Evolutionary conservation across 2,329 filamentous ascomycete genomes (phyloP).

Genomic region (Aspergillus pseudoviridinutans): DNA sequence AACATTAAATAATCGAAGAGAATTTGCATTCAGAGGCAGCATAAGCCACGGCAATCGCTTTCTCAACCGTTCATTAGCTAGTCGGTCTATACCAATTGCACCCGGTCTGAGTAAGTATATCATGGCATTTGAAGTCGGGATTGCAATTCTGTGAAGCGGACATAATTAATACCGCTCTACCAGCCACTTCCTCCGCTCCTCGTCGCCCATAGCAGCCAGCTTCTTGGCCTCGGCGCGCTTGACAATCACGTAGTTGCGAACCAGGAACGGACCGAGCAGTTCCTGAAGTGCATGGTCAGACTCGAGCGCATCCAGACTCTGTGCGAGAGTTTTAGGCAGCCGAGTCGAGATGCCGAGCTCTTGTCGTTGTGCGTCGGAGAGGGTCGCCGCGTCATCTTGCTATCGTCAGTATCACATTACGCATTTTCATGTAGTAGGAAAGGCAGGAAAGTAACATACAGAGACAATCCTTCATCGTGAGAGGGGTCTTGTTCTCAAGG

Average conservation of each 20-base stretch:
- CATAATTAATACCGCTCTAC: conserved; percentile 35
- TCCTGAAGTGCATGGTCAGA: conserved; percentile 23
- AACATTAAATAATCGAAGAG: background rate
- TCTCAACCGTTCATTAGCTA: background rate
- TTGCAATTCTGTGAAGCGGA: background rate
- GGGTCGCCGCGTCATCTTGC: conserved; percentile 31
- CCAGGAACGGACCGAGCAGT: conserved; percentile 26
- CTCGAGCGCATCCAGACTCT: conserved; percentile 33
- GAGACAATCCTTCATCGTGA: conserved; percentile 31
- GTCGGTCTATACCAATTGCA: background rate
- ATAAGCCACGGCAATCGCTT: background rate
- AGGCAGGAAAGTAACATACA: conserved; percentile 17
- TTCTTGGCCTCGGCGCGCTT: conserved; percentile 32
- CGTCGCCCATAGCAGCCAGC: conserved; percentile 29
- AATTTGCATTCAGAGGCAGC: background rate
- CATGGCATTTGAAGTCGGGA: background rate
- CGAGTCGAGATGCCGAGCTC: conserved; percentile 34
- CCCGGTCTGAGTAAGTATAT: background rate
- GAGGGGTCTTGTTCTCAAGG: conserved; percentile 30
- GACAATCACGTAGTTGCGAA: conserved; percentile 26
- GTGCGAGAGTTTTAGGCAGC: conserved; percentile 32
- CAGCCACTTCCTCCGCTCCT: conserved; percentile 33
- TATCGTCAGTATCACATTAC: background rate
- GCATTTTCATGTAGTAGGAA: background rate
- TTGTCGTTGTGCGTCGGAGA: conserved; percentile 26